These are phyloP conservation scores for Cardamine chenopodiifolia DNA, from an alignment of 345 rosid genomes.

Conservation along the genomic window DNA sequence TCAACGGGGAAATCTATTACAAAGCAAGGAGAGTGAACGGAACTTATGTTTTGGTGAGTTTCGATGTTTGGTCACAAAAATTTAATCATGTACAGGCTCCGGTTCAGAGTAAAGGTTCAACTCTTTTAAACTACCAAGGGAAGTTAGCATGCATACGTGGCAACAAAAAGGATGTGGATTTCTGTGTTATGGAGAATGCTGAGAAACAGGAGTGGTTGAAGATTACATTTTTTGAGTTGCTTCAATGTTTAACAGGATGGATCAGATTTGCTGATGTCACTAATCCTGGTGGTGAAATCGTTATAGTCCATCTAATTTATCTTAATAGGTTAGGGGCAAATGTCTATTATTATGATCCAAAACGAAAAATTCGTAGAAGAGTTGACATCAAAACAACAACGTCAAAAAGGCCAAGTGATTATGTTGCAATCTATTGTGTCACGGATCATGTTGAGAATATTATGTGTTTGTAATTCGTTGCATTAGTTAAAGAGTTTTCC, in stretches of 20 bases:
- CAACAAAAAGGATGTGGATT: neutral
- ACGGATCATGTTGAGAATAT: constrained; percentile 31
- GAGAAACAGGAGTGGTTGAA: constrained; percentile 17
- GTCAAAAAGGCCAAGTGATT: neutral
- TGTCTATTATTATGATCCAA: constrained; percentile 9
- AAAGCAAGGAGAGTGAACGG: no score
- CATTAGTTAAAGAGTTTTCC: neutral
- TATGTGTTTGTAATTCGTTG: neutral
- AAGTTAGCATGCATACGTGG: constrained; percentile 19
- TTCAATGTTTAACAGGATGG: neutral
- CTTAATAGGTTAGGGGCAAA: neutral
- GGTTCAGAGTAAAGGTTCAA: fast-evolving
- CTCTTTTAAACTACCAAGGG: constrained; percentile 15
- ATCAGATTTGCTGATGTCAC: neutral
- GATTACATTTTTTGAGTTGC: neutral
- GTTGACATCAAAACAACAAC: neutral
- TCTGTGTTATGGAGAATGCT: constrained; percentile 21
- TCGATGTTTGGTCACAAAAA: neutral
- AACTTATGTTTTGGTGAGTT: constrained; percentile 19
- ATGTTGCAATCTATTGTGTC: no score
- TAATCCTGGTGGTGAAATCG: constrained; percentile 15
- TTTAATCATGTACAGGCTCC: neutral
- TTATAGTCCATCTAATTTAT: neutral
- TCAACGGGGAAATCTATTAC: constrained; percentile 18
- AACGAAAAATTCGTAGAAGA: neutral